Percentiles rank a stretch among this genome's conserved stretches.
phyloP scores from a whole-genome alignment of 1,139 yeast species.

The Kurtzmaniella quercitrusa region DNA sequence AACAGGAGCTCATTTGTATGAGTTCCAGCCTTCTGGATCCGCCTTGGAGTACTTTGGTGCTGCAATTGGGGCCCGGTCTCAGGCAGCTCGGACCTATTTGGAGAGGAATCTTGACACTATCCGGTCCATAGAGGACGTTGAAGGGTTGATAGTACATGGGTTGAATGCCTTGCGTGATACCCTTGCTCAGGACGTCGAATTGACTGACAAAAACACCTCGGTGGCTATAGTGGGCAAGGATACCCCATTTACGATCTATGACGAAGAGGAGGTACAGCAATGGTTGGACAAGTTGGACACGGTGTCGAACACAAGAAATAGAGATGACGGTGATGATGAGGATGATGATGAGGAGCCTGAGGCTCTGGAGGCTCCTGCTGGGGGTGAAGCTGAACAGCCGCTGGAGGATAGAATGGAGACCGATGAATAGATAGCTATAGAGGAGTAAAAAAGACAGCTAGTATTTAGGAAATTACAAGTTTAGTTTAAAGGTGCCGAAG shows the following conservation, averaged over 20 bases:
- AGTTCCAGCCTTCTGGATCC: slow-evolving; percentile 94
- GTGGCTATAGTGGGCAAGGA: slow-evolving; percentile 89
- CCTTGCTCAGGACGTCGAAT: slow-evolving; percentile 87
- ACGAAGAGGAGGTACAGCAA: slow-evolving; percentile 80
- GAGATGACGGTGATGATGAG: slow-evolving; percentile 37
- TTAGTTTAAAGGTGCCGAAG: too few species aligned
- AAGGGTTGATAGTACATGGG: slow-evolving; percentile 80
- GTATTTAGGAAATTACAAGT: too few species aligned
- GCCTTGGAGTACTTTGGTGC: slow-evolving; percentile 89
- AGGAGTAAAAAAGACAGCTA: too few species aligned
- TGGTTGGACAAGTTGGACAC: slow-evolving; percentile 71
- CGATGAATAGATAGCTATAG: slow-evolving; percentile 43
- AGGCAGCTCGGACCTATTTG: slow-evolving; percentile 93
- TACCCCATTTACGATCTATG: slow-evolving; percentile 68
- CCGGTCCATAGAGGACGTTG: slow-evolving; percentile 53
- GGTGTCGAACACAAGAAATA: slow-evolving; percentile 48
- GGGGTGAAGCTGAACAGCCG: slow-evolving; percentile 14
- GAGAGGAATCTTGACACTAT: slow-evolving; percentile 79
- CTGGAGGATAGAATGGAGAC: slow-evolving; percentile 52
- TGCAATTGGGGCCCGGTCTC: slow-evolving; percentile 97
- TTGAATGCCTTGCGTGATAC: slow-evolving; percentile 92
- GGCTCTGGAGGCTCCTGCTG: slow-evolving; percentile 14
- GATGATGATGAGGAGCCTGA: slow-evolving; percentile 25
- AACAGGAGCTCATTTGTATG: slow-evolving; percentile 89
- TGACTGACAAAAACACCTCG: slow-evolving; percentile 78